These are phyloP conservation scores for Xylaria sp. DNA, from an alignment of 2,329 filamentous ascomycete genomes.

Conservation along the genomic window DNA sequence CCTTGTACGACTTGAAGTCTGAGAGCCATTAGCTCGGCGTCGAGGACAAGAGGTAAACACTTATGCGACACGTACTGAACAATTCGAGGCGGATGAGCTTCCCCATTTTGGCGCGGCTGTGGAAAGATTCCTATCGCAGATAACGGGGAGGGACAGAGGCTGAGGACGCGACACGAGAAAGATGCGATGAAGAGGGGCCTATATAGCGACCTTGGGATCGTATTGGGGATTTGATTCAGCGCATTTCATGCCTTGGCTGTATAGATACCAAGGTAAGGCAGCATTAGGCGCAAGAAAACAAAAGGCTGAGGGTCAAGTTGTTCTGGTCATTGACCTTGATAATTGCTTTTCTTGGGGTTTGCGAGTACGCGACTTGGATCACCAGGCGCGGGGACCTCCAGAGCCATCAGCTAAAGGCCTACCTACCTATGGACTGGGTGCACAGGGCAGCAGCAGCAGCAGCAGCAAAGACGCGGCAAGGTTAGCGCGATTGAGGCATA, in stretches of 20 bases:
- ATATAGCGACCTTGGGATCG: slow-evolving; percentile 18
- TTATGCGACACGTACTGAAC: slow-evolving; percentile 67
- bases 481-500: neutral
- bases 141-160: slow-evolving; percentile 6
- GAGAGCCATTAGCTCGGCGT: slow-evolving; percentile 27
- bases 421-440: no score
- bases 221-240: slow-evolving; percentile 9
- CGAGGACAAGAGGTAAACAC: slow-evolving; percentile 14
- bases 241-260: neutral
- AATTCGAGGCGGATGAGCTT: slow-evolving; percentile 95
- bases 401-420: no score
- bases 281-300: neutral
- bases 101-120: slow-evolving; percentile 68
- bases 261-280: neutral
- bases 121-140: neutral
- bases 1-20: slow-evolving; percentile 99
- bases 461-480: neutral
- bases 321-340: neutral
- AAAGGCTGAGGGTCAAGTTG: neutral
- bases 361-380: neutral
- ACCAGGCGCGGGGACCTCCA: neutral
- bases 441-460: neutral
- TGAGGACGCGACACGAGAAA: slow-evolving; percentile 25
- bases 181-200: slow-evolving; percentile 18
- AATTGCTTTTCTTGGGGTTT: neutral